These are phyloP conservation scores for Boletellus dicymbophilus DNA, from an alignment of 1,284 basidiomycete genomes.

Conservation along the genomic window DNA sequence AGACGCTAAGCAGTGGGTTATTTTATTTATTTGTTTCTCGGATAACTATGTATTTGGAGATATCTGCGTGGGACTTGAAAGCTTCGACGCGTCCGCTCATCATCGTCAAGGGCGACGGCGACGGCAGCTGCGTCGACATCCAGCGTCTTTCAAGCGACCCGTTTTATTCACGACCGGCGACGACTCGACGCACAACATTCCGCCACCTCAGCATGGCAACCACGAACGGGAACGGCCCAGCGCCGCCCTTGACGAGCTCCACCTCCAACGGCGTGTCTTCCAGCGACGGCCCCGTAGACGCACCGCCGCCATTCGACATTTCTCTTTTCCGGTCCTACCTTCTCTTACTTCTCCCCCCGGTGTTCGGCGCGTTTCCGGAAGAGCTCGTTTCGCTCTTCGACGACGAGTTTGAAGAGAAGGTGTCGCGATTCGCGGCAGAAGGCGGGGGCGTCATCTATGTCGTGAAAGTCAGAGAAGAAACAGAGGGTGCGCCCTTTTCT, in stretches of 20 bases:
- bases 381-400: conserved; percentile 75
- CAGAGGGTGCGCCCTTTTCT: conserved; percentile 52
- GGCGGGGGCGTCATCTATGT: conserved; percentile 76
- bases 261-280: conserved; percentile 26
- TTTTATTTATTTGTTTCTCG: no score
- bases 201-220: conserved; percentile 23
- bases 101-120: conserved; percentile 24
- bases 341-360: conserved; percentile 68
- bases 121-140: conserved; percentile 10
- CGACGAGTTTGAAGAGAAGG: conserved; percentile 72
- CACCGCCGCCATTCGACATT: conserved; percentile 52
- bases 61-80: conserved; percentile 20
- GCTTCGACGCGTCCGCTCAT: conserved; percentile 27
- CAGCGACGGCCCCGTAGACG: conserved; percentile 29
- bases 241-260: conserved; percentile 30
- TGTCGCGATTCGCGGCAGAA: conserved; percentile 73
- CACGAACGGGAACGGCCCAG: conserved; percentile 24
- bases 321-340: conserved; percentile 69
- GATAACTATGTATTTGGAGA: no score
- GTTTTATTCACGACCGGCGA: conserved; percentile 12
- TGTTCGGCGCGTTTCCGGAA: conserved; percentile 62
- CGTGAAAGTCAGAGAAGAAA: conserved; percentile 72
- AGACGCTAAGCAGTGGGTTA: no score
- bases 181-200: conserved; percentile 10
- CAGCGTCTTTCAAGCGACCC: neutral